phyloP scores from a whole-genome alignment of 129 eudicot genomes.

The Escallonia herrerae region DNA sequence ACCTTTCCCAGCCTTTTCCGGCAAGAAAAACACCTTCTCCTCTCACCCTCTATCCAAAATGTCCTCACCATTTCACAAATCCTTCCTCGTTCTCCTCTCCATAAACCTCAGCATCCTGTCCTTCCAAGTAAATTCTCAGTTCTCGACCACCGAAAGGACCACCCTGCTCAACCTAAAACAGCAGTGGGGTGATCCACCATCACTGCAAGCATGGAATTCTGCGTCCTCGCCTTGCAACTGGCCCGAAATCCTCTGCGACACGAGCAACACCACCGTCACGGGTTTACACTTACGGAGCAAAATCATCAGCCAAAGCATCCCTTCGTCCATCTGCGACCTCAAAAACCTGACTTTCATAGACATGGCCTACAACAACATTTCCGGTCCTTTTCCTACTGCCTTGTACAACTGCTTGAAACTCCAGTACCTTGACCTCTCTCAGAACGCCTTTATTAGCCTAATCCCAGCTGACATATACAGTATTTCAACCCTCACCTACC shows the following conservation, averaged over 20 bases:
- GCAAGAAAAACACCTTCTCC: neutral
- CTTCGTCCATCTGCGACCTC: slow-evolving; percentile 48
- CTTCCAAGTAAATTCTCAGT: slow-evolving; percentile 35
- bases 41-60: neutral
- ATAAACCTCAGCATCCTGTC: slow-evolving; percentile 16
- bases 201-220: slow-evolving; percentile 47
- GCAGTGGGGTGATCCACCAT: slow-evolving; percentile 42
- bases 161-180: slow-evolving; percentile 53
- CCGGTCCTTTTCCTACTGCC: slow-evolving; percentile 55
- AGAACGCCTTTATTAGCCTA: slow-evolving; percentile 45
- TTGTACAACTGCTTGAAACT: slow-evolving; percentile 54
- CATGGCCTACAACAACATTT: slow-evolving; percentile 34
- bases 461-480: slow-evolving; percentile 55
- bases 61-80: slow-evolving; percentile 3
- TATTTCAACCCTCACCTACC: slow-evolving; percentile 26
- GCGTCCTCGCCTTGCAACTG: slow-evolving; percentile 65
- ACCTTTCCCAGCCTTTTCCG: slow-evolving; percentile 8
- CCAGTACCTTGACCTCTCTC: slow-evolving; percentile 35
- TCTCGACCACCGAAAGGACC: slow-evolving; percentile 23
- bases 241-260: slow-evolving; percentile 57
- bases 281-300: no score
- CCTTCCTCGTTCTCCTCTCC: slow-evolving; percentile 11
- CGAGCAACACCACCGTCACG: no score
- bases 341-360: slow-evolving; percentile 26
- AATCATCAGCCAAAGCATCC: slow-evolving; percentile 31